Evolutionary conservation across 495 filamentous ascomycete genomes (phyloP), one percentile per base, ranked within the genome.

Genomic region (Polyplosphaeria fusca): DNA sequence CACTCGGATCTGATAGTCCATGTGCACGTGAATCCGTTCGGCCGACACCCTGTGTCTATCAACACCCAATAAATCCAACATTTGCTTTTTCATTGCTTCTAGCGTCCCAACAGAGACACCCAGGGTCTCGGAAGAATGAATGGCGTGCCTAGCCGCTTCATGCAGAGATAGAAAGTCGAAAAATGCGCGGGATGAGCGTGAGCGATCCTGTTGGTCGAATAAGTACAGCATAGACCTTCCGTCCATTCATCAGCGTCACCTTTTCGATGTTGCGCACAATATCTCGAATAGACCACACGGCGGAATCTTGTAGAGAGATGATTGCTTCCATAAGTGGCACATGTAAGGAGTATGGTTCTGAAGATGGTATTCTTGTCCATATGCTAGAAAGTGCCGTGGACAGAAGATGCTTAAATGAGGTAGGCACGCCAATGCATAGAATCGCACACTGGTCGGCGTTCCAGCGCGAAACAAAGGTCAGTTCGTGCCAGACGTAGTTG

Each of bases 261-360:
- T 55, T 32, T 19, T 55, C 52, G 9, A 47, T 24, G 14, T 32
- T 37, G 12, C 52, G 52, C 25, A 47, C 41, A 35, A 47, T 37
- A 25, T 55, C 52, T 47, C 41, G 41, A 14, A 55, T 28, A 39
- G 52, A 55, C 52, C 52, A 47, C 25, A 55, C 52, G n/a, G 52
- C 19, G 4, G 16, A 22, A 19, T 55, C 52, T 24, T 55, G 41
- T 26, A 55, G 19, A 16, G 52, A 13, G 3, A 55, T 35, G 14
- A 55, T 38, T 2, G 27, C 28, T 42, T 55, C 52, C 22, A 55
- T 39, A 3, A 55, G 2, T 18, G 52, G 41, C 24, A 55, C 52
- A 55, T 47, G 52, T 42, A 55, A 47, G 14, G 52, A 55, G 41
- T 47, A 47, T 16, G 52, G 52, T 47, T 55, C 24, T 5, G 42